Evolutionary conservation across 2,329 filamentous ascomycete species (phyloP).

Genomic region (Xylaria sp.): DNA sequence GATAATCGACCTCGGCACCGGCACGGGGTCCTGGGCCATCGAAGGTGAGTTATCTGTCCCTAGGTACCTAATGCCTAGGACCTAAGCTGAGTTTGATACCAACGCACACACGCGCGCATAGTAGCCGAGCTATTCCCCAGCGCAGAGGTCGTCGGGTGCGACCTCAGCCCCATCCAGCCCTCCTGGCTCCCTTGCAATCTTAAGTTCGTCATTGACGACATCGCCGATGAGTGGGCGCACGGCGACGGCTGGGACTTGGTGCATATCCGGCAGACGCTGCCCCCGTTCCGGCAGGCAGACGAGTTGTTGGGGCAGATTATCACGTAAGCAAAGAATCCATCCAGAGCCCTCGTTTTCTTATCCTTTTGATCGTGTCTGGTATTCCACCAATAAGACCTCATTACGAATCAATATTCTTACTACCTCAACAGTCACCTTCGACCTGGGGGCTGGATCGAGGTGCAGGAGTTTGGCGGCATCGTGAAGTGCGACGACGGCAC

Average conservation of each 20-base stretch:
- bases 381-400: no score
- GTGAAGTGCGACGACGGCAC: constrained; percentile 30
- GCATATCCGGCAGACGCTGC: constrained; percentile 50
- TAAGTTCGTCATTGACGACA: constrained; percentile 57
- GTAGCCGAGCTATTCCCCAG: constrained; percentile 26
- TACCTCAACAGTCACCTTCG: constrained; percentile 32
- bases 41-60: constrained; percentile 17
- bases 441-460: constrained; percentile 31
- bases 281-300: constrained; percentile 46
- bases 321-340: constrained; percentile 3
- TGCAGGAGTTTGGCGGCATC: constrained; percentile 27
- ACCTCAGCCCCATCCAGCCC: constrained; percentile 31
- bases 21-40: constrained; percentile 49
- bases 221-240: constrained; percentile 50
- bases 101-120: neutral
- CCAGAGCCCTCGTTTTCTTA: neutral
- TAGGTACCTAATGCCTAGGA: neutral
- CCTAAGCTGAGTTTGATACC: neutral
- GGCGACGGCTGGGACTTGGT: constrained; percentile 55
- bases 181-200: constrained; percentile 51
- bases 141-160: constrained; percentile 27
- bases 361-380: no score
- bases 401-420: constrained; percentile 36
- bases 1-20: constrained; percentile 39
- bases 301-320: constrained; percentile 9